Percentiles rank a stretch among this genome's conserved stretches.
Conservation (phyloP, 1,284 basidiomycete species). For the Pterula multifida region DNA sequence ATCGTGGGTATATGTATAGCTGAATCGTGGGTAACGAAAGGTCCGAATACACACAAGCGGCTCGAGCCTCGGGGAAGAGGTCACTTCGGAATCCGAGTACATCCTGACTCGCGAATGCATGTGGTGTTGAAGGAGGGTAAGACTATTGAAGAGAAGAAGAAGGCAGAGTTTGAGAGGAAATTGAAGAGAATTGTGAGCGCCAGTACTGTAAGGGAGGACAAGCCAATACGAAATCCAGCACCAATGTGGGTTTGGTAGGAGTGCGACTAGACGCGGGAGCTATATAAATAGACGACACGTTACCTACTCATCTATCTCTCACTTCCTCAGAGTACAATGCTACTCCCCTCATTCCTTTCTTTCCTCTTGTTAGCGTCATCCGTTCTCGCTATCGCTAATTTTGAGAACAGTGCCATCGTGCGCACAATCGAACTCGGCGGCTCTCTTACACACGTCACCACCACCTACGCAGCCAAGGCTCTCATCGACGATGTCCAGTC, state of each 20-base stretch:
- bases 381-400: conserved; percentile 32
- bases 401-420: conserved; percentile 80
- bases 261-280: not conserved
- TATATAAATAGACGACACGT: not conserved
- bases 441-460: conserved; percentile 73
- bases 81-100: conserved; percentile 67
- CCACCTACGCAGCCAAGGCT: conserved; percentile 76
- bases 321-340: not conserved
- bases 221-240: conserved; percentile 64
- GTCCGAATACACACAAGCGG: conserved; percentile 48
- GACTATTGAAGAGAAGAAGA: conserved; percentile 61
- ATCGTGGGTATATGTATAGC: conserved; percentile 41
- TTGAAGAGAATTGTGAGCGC: conserved; percentile 71
- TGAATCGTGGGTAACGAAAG: conserved; percentile 92
- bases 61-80: conserved; percentile 85
- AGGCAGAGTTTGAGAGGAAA: conserved; percentile 52
- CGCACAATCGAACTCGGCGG: conserved; percentile 83
- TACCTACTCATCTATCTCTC: not conserved
- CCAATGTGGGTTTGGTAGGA: conserved; percentile 77
- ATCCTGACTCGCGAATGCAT: conserved; percentile 68
- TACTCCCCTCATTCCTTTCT: conserved; percentile 11
- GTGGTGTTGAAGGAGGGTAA: conserved; percentile 79
- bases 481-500: conserved; percentile 46
- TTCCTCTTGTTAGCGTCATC: conserved; percentile 10
- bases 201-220: conserved; percentile 67